Base-by-base conservation (phyloP, 177 flowering plant species). In the Telopea speciosissima region DNA sequence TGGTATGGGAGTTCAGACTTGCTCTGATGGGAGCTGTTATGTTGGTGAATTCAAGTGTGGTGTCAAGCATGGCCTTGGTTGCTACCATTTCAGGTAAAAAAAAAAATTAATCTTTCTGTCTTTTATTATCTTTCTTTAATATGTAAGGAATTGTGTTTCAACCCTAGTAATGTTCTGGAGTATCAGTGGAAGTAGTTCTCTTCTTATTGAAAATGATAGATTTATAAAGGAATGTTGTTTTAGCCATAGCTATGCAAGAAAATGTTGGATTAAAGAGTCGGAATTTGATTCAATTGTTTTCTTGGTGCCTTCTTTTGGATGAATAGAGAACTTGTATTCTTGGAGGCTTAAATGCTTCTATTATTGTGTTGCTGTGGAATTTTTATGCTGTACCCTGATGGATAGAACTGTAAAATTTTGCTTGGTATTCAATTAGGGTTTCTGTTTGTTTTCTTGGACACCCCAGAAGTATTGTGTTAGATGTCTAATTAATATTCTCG, bases 21-120 rank as follows among this genome's bases (percentile, higher is more conserved):
- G 97, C 68, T 80, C 87, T 3, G 97, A 92, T 80, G 99, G 94
- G 5, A 92, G 97, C 75, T 84, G 87, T 65, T 92, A 80, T 72
- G 76, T 85, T 71, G 97, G 99, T 1, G 90, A 88, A 64, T 92
- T 95, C 81, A 90, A 90, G 83, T 80, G 79, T 72, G 99, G 92
- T 0, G 88, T 88, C 52, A 95, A 90, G 75, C 99, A 95, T 68
- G 99, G 99, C 66, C 83, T 90, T 71, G 99, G 99, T n/a, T 85
- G 81, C 69, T 95, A 92, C 82, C 89, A 89, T 83, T 95, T 92
- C 82, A 86, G 99, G 99, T 94, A 12, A 11, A 16, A 49, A 62
- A 60, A 1, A 52, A 3, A 44, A 3, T 60, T 23, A 40, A 60
- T 17, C 22, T 61, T n/a, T n/a, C 61, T 61, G 61, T 59, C 12